Evolutionary conservation across 768 basidiomycete species (phyloP), one percentile per base, ranked within the genome.

Genomic region (Cytidiella melzeri): DNA sequence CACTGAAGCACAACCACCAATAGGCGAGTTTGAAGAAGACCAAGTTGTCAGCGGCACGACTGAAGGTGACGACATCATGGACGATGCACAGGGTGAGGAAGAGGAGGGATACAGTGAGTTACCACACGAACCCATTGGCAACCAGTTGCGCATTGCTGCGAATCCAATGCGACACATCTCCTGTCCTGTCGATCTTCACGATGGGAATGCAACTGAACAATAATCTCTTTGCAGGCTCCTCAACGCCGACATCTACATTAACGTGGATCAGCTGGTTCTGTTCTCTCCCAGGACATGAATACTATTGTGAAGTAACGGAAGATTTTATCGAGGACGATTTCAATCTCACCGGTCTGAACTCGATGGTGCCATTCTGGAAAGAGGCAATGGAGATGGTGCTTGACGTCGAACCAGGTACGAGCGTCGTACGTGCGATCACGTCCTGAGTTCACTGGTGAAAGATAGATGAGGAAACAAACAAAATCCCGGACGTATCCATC

Each of bases 331-430:
- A 98, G 66, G 96, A 99, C 69, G 92, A 98, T 64, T 99, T 99
- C 73, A 99, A 99, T 71, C 74, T 99, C 34, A 99, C 96, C 4
- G 96, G 96, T 5, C 69, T 99, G 65, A 95, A 93, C 62, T 79
- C 79, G 26, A 84, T 94, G 84, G 96, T 98, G 15, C 96, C 96
- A 6, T 99, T 99, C 65, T 99, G 95, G 92, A 98, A 97, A 67
- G 96, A 99, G 67, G 96, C 96, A 40, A 89, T 99, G 86, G 96
- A 99, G 72, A 99, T 99, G 96, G 92, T 99, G 13, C 69, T 99
- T 57, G 96, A 99, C 70, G 95, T 98, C 46, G 96, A 99, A 69
- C 92, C 96, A 74, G 93, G 95, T 94, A 64, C 66, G 84, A 21
- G 38, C 19, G 27, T n/a, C 27, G 53, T 55, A 52, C 21, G 43